These are phyloP conservation scores for Cicer judaicum DNA, from an alignment of 306 rosid species.

Conservation along the genomic window DNA sequence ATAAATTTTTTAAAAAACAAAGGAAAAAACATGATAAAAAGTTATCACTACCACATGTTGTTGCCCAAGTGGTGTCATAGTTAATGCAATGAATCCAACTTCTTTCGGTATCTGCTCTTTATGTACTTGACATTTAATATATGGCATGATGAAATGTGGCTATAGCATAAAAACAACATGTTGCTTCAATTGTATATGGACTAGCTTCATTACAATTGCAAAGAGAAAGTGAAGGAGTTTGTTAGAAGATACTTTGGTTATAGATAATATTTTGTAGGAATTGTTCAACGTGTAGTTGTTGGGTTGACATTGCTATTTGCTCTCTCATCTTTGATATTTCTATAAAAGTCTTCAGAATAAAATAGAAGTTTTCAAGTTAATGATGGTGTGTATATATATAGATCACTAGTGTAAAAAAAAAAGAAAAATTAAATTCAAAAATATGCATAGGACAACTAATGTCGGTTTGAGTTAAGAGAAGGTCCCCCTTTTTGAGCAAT, in stretches of 20 bases:
- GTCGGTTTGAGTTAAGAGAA: too few species aligned
- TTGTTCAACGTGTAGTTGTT: constrained; percentile 45
- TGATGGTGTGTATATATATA: neutral
- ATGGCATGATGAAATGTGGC: constrained; percentile 84
- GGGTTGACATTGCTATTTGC: constrained; percentile 54
- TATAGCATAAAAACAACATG: constrained; percentile 65
- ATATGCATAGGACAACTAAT: too few species aligned
- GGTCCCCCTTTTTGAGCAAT: too few species aligned
- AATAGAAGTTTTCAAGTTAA: constrained; percentile 17
- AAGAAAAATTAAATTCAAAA: too few species aligned
- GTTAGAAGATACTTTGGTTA: constrained; percentile 50
- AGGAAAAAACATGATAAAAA: too few species aligned
- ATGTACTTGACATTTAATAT: constrained; percentile 62
- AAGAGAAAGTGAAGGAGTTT: constrained; percentile 52
- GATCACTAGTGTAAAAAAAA: neutral
- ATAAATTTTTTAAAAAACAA: too few species aligned
- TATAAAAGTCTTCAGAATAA: constrained; percentile 53
- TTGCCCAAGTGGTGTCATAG: constrained; percentile 59
- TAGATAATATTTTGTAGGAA: constrained; percentile 52
- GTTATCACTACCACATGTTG: constrained; percentile 55
- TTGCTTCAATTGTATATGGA: constrained; percentile 70
- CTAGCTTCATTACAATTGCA: constrained; percentile 60
- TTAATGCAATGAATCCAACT: constrained; percentile 57
- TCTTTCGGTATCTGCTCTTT: constrained; percentile 71
- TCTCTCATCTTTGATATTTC: constrained; percentile 45